Conservation (phyloP, 2,329 filamentous ascomycete species). For the Colletotrichum sp. region DNA sequence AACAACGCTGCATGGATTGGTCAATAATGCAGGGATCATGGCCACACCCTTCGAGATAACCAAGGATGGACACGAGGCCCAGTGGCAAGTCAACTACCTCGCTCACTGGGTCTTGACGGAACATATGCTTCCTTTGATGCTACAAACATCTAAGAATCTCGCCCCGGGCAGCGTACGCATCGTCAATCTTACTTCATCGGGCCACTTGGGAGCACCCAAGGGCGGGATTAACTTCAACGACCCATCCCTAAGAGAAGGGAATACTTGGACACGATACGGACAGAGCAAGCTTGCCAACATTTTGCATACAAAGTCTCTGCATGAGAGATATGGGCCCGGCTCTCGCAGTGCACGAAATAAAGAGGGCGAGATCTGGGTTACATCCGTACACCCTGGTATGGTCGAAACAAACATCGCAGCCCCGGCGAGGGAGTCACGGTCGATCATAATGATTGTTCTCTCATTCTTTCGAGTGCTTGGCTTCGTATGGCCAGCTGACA, state of each 20-base stretch:
- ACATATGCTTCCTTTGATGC: constrained; percentile 40
- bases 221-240: constrained; percentile 25
- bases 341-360: background rate
- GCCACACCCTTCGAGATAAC: constrained; percentile 32
- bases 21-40: constrained; percentile 19
- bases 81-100: constrained; percentile 46
- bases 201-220: constrained; percentile 22
- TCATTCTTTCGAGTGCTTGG: constrained; percentile 20
- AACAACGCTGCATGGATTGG: constrained; percentile 34
- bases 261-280: constrained; percentile 39
- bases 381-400: background rate
- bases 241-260: background rate
- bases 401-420: background rate
- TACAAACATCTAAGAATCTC: constrained; percentile 29
- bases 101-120: constrained; percentile 45
- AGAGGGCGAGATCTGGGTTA: background rate
- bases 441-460: background rate
- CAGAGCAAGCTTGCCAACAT: constrained; percentile 55
- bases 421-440: background rate
- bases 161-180: constrained; percentile 19
- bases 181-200: constrained; percentile 26
- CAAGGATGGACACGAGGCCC: constrained; percentile 39
- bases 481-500: constrained; percentile 30
- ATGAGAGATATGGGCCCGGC: constrained; percentile 35
- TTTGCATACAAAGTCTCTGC: constrained; percentile 44